Evolutionary conservation across 2,329 filamentous ascomycete genomes (phyloP), one percentile per base, ranked within the genome.

Genomic region (Pseudogymnoascus pannorum): DNA sequence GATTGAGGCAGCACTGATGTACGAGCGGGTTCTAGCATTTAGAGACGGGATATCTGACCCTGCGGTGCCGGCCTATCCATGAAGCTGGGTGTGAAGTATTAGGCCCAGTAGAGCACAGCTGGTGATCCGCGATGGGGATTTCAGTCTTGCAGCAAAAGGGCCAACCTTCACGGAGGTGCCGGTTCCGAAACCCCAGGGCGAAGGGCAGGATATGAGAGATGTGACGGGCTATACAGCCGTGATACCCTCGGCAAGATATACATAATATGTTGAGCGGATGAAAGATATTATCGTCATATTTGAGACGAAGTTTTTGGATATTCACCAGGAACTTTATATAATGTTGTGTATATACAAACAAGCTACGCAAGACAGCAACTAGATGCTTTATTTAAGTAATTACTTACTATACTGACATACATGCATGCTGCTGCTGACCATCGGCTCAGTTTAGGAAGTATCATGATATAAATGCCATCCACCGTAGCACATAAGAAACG

Each of bases 1-100:
- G 78, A 79, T 14, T 71, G 68, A 62, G 44, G 48, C 16, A 54
- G 5, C 1, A 20, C 9, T 33, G 48, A n/a, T 33, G 11, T 20
- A 14, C 9, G 16, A 31, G 26, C 16, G 48, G 48, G 48, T 31
- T 33, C 26, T 31, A 54, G 26, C 26, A 54, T 54, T 31, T 11
- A 16, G 44, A 51, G 5, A 8, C 42, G n/a, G 24, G 24, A 18
- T 54, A 54, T 18, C 26, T 31, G 48, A 33, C n/a, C 48, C 16
- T 14, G 48, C 26, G 24, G 48, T 20, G 16, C 8, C 16, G 11
- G 16, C 24, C 8, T 24, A 33, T n/a, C 6, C 48, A 12, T 54
- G 48, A 20, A 54, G 29, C 14, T 18, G 48, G 26, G 26, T 31
- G 24, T 20, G 26, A 22, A 31, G 48, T 9, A 31, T 12, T 16